Evolutionary conservation across 2,329 filamentous ascomycete species (phyloP), one percentile per base, ranked within the genome.

Genomic region (Trichoderma afroharzianum): DNA sequence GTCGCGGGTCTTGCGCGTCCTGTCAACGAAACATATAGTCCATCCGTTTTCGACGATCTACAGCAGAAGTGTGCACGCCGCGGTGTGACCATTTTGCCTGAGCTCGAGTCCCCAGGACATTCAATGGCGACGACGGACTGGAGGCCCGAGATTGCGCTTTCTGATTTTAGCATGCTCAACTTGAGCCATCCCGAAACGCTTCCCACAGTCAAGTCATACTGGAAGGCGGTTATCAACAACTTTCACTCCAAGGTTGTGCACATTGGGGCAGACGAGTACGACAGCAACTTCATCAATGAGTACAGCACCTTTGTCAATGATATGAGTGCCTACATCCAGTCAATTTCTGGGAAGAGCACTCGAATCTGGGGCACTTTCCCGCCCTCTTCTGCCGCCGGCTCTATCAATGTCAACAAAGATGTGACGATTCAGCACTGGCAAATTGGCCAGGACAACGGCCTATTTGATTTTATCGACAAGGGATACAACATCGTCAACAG

Each of bases 251-350:
- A 87, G 73, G 83, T 85, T 26, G 84, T 88, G 1, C 85, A 87
- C 72, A 84, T 88, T 12, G 87, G 87, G 0, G 87, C 86, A 2
- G 87, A 88, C 71, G 86, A 88, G 75, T 88, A 88, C 71, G 75
- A 83, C 70, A 72, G 82, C 14, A 77, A 78, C 0, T 76, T 85
- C 3, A 84, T 83, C 1, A 80, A 83, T 30, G 84, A 85, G 63
- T 88, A 88, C 74, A 86, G 81, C 59, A 81, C 84, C 78, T 84
- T 84, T 59, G 77, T 84, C 30, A 82, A 84, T 62, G 82, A 83
- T 15, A 78, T 85, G 28, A 83, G 81, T 75, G 82, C 81, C 21
- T 84, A 84, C 66, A 81, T 85, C 78, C 84, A 84, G 74, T 79
- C 84, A 70, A 83, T 43, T 1, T 76, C 80, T 3, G 81, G 79